Base-by-base conservation (phyloP, 768 basidiomycete genomes). In the Tephrocybe sp. region DNA sequence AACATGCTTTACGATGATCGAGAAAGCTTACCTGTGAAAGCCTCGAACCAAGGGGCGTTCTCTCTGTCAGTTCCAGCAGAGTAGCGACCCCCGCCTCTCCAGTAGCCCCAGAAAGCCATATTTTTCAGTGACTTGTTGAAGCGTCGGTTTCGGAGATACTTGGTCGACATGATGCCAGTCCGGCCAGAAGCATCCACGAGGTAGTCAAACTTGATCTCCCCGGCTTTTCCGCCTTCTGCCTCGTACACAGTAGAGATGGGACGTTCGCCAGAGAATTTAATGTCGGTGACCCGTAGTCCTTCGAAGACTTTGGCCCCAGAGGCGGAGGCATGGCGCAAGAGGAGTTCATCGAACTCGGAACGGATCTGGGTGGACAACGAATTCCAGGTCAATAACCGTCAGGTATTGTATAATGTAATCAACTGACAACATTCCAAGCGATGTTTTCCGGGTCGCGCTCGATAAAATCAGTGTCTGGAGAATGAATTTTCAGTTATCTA, bases 91-190 rank as follows among this genome's bases (percentile, higher is more conserved):
- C 72, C 69, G 2, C 73, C 79, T 23, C 59, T 71, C 84, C 84
- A 88, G 56, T 88, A 88, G 1, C 81, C 84, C 85, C 86, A 88
- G 17, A 76, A 66, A 1, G 86, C 86, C 14, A 85, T 71, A 53
- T 85, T 86, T 52, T 71, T 73, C 42, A 87, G 61, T 2, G 72
- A 71, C 36, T 75, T 68, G 28, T 78, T 84, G 62, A 78, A 77
- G 26, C 68, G 69, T 15, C 85, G 70, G 53, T 83, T 82, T 45
- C 76, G 73, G 32, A 85, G 67, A 55, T 85, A 84, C 41, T 76
- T 78, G 12, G 76, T 78, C 1, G 81, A 81, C 64, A 87, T 70
- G 53, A 87, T 58, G 2, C 85, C 85, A 0, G 69, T 66, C 1
- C 85, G 74, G 30, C 86, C 86, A 2, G 76, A 77, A 3, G 83